These are phyloP conservation scores for Puccinia triticina DNA, from an alignment of 1,284 basidiomycete genomes.

Conservation along the genomic window DNA sequence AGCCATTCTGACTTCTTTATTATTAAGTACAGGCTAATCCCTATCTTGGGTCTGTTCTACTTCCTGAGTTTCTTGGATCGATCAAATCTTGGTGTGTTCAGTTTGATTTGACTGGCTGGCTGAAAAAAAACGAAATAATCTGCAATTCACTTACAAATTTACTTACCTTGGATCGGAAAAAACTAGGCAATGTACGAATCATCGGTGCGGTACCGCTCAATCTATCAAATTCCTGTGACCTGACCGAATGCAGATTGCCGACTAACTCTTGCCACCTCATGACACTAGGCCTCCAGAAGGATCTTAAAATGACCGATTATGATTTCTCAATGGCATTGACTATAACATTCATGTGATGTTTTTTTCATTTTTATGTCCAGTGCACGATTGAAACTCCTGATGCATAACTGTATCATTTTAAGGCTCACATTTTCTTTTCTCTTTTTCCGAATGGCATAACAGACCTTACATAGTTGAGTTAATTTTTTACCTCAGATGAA, in stretches of 20 bases:
- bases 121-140: too few species aligned
- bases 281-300: conserved; percentile 13
- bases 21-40: background rate
- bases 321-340: conserved; percentile 16
- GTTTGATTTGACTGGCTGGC: too few species aligned
- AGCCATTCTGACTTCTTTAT: too few species aligned
- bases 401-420: background rate
- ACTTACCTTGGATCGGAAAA: too few species aligned
- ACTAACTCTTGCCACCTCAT: too few species aligned
- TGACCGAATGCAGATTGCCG: too few species aligned
- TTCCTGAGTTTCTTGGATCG: conserved; percentile 22
- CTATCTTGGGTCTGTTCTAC: background rate
- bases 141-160: too few species aligned
- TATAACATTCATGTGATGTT: background rate
- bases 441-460: background rate
- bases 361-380: background rate
- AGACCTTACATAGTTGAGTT: conserved; percentile 10
- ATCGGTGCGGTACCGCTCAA: too few species aligned
- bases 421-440: background rate
- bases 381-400: too few species aligned
- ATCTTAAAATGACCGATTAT: conserved; percentile 23
- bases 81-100: background rate
- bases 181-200: too few species aligned
- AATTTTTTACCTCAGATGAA: background rate
- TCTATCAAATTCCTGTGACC: too few species aligned